A percentile compares a stretch with the other conserved stretches of the same genome.
phyloP scores from a whole-genome alignment of 768 basidiomycete species.

The Russula sp. region DNA sequence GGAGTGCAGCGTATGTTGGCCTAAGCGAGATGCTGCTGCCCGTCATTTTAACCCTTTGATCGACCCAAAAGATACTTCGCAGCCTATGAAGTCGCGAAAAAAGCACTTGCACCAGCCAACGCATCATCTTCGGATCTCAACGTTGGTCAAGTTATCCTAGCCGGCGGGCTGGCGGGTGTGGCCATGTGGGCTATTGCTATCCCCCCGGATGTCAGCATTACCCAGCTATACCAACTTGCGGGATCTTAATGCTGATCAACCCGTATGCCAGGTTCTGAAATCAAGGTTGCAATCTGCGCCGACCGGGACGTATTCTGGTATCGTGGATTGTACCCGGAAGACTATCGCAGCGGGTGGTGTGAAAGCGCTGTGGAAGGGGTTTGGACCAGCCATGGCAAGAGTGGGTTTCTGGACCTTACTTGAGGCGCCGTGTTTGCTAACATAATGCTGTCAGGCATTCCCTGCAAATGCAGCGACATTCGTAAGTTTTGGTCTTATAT shows the following conservation, averaged over 20 bases:
- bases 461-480: constrained; percentile 95
- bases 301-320: constrained; percentile 92
- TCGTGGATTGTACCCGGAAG: constrained; percentile 88
- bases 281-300: constrained; percentile 94
- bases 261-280: constrained; percentile 72
- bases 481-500: constrained; percentile 39
- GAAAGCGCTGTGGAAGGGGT: constrained; percentile 89
- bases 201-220: constrained; percentile 78
- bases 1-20: constrained; percentile 80
- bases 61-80: constrained; percentile 76
- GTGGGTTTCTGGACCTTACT: constrained; percentile 37
- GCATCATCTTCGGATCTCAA: constrained; percentile 76
- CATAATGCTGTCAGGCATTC: constrained; percentile 60
- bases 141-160: constrained; percentile 78
- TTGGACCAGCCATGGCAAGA: constrained; percentile 94
- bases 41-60: constrained; percentile 14
- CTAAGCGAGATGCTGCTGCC: constrained; percentile 2
- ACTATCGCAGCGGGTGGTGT: constrained; percentile 87
- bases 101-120: constrained; percentile 71
- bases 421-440: neutral
- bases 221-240: neutral
- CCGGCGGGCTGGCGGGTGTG: constrained; percentile 91
- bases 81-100: constrained; percentile 92
- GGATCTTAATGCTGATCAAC: neutral
- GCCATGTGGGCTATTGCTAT: constrained; percentile 99